Evolutionary conservation across 768 basidiomycete species (phyloP).

Genomic region (Butyriboletus loyo): DNA sequence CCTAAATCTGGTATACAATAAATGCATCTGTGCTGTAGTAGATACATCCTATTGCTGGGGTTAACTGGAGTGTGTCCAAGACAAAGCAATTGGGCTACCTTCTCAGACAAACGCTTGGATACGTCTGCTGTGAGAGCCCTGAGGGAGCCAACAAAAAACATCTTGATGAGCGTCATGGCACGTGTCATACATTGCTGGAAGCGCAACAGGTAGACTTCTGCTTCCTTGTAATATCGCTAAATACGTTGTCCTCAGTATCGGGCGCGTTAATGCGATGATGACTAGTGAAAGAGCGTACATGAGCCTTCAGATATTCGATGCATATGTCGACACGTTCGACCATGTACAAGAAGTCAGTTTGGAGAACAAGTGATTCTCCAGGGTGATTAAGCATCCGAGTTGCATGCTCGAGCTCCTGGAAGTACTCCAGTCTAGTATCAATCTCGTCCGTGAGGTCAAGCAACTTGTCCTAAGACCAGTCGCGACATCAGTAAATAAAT

Average conservation of each 20-base stretch:
- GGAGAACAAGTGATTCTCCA: slow-evolving; percentile 85
- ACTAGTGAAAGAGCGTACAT: slow-evolving; percentile 51
- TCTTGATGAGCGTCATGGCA: slow-evolving; percentile 96
- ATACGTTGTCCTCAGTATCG: slow-evolving; percentile 1
- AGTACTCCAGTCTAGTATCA: slow-evolving; percentile 79
- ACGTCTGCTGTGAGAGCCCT: slow-evolving; percentile 78
- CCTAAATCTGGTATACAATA: slow-evolving; percentile 87
- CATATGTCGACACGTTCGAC: slow-evolving; percentile 94
- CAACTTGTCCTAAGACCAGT: slow-evolving; percentile 58
- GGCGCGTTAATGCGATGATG: neutral
- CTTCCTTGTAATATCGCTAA: slow-evolving; percentile 88
- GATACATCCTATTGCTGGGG: slow-evolving; percentile 60
- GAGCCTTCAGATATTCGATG: slow-evolving; percentile 82
- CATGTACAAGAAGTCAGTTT: slow-evolving; percentile 92
- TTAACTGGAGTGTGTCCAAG: neutral
- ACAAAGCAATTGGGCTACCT: slow-evolving; percentile 40
- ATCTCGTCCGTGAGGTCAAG: slow-evolving; percentile 82
- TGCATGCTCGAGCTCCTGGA: slow-evolving; percentile 90
- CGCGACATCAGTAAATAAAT: slow-evolving; percentile 2
- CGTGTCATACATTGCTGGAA: slow-evolving; percentile 99
- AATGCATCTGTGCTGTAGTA: slow-evolving; percentile 72
- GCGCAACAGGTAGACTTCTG: slow-evolving; percentile 90
- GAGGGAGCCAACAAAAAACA: slow-evolving; percentile 89
- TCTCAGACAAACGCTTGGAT: slow-evolving; percentile 68
- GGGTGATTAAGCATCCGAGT: slow-evolving; percentile 94